Evolutionary conservation across 2,329 filamentous ascomycete genomes (phyloP).

Genomic region (Drechslerella dactyloides): DNA sequence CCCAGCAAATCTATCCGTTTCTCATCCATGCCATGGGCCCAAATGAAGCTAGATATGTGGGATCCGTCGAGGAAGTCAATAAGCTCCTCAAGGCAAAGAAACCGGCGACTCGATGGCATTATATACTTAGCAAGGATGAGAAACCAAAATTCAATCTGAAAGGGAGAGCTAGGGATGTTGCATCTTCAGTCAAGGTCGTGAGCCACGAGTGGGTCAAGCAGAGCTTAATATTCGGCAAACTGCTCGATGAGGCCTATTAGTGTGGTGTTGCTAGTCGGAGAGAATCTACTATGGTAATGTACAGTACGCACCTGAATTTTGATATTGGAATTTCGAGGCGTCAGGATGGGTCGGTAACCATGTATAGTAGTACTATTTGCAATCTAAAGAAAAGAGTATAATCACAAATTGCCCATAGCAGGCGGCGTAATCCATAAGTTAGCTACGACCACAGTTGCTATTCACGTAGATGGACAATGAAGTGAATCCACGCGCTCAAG

Average conservation of each 20-base stretch:
- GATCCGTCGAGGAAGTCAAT: slow-evolving; percentile 61
- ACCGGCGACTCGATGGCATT: slow-evolving; percentile 45
- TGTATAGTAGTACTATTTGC: too few species aligned
- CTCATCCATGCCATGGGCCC: slow-evolving; percentile 12
- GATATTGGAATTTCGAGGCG: neutral
- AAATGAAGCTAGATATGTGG: slow-evolving; percentile 62
- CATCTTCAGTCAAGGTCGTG: slow-evolving; percentile 67
- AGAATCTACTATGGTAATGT: too few species aligned
- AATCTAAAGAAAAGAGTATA: too few species aligned
- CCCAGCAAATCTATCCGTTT: slow-evolving; percentile 15
- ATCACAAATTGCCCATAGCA: too few species aligned
- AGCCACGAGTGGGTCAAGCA: slow-evolving; percentile 89
- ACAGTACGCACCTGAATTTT: too few species aligned
- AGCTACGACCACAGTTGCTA: too few species aligned
- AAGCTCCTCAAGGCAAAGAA: slow-evolving; percentile 53
- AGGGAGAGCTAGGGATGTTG: slow-evolving; percentile 61
- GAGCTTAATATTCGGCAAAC: slow-evolving; percentile 82
- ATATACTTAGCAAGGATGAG: slow-evolving; percentile 36
- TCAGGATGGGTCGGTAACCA: too few species aligned
- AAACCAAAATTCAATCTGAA: slow-evolving; percentile 57
- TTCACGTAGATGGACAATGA: too few species aligned
- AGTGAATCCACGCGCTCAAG: too few species aligned
- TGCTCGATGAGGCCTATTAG: slow-evolving; percentile 67
- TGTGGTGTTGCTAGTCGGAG: neutral
- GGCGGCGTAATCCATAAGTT: too few species aligned